phyloP scores from a whole-genome alignment of 495 filamentous ascomycete species.

The Penicillium daleae region DNA sequence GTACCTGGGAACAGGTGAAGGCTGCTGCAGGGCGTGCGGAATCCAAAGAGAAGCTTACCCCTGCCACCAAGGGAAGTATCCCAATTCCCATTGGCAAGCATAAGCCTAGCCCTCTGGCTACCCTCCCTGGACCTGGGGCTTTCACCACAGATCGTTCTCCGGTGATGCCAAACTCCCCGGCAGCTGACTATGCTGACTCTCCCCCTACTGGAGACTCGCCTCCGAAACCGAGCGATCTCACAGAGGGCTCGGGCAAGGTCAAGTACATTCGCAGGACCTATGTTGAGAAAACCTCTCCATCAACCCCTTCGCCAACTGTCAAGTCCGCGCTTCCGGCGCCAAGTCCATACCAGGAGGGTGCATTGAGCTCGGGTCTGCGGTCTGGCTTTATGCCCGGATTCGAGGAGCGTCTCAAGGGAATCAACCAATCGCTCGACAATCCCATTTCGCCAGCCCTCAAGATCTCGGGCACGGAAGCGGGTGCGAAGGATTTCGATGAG shows the following conservation, averaged over 20 bases:
- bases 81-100: not conserved
- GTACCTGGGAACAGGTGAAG: not conserved
- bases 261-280: constrained; percentile 19
- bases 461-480: not conserved
- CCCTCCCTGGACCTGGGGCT: constrained; percentile 3
- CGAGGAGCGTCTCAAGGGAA: constrained; percentile 18
- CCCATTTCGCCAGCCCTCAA: not conserved
- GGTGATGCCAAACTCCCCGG: not conserved
- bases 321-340: not conserved
- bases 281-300: not conserved
- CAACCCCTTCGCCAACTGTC: not conserved
- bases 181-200: not conserved
- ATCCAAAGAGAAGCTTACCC: not conserved
- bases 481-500: constrained; percentile 18
- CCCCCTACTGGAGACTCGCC: constrained; percentile 9
- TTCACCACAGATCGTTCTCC: not conserved
- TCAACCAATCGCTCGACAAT: not conserved
- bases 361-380: not conserved
- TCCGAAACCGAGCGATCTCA: constrained; percentile 7
- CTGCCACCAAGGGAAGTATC: not conserved
- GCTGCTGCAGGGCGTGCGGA: not conserved
- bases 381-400: constrained; percentile 11
- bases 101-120: not conserved
- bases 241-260: constrained; percentile 12
- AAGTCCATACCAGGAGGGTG: not conserved